A percentile compares a stretch with the other conserved stretches of the same genome.
These are phyloP conservation scores for Dendryphion nanum DNA, from an alignment of 2,329 filamentous ascomycete species.

Conservation along the genomic window DNA sequence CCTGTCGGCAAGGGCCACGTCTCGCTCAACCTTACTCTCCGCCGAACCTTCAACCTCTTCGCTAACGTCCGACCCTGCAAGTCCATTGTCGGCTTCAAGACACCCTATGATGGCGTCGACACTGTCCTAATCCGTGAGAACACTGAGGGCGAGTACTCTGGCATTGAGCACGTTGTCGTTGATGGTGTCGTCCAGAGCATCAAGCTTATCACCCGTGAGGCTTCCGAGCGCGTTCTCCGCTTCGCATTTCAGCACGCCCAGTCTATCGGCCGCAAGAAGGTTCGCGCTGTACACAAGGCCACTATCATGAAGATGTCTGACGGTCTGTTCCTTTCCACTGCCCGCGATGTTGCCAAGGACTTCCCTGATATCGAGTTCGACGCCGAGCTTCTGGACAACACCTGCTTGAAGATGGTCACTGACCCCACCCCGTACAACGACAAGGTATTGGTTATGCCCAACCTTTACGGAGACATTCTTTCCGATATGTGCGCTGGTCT, in stretches of 20 bases:
- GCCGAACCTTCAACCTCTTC: conserved; percentile 99
- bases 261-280: conserved; percentile 91
- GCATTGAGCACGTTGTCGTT: conserved; percentile 97
- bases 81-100: conserved; percentile 97
- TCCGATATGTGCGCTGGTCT: conserved; percentile 99
- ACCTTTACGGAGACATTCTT: conserved; percentile 98
- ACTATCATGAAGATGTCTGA: conserved; percentile 99
- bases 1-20: conserved; percentile 98
- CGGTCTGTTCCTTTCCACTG: conserved; percentile 92
- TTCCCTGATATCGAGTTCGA: conserved; percentile 96
- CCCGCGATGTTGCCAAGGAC: conserved; percentile 84
- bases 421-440: conserved; percentile 97
- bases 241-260: conserved; percentile 98
- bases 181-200: conserved; percentile 98
- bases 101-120: conserved; percentile 94
- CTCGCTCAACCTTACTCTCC: conserved; percentile 96
- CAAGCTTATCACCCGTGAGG: conserved; percentile 97
- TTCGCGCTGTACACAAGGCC: conserved; percentile 98
- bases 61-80: conserved; percentile 98
- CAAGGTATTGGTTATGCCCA: conserved; percentile 97
- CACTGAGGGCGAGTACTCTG: conserved; percentile 99
- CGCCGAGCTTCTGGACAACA: conserved; percentile 97
- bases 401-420: conserved; percentile 97
- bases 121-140: conserved; percentile 98
- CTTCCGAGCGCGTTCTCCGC: conserved; percentile 90